Evolutionary conservation across 306 rosid genomes (phyloP), one percentile per base, ranked within the genome.

Genomic region (Rosa rugosa): DNA sequence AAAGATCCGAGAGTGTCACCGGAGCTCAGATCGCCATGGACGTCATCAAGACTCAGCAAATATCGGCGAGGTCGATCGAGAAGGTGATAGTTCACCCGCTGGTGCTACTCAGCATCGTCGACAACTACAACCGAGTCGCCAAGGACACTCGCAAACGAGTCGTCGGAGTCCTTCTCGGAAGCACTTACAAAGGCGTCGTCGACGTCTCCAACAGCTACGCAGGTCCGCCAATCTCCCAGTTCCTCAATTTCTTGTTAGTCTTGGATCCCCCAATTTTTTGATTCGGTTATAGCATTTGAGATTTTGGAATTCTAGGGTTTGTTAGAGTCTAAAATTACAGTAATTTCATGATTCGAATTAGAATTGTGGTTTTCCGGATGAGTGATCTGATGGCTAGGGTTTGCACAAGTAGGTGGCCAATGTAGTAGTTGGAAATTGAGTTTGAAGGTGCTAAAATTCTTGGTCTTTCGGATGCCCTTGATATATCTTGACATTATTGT

Each of bases 161-260:
- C 54, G 93, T 92, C 46, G 96, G 98, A 17, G 96, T 94, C 16
- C 80, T 94, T 42, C 97, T 94, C 54, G 97, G 97, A 41, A 85
- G 91, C 77, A 69, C 97, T 27, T 88, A 86, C 84, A 90, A 81
- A 76, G 97, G 98, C 85, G 89, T 90, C 71, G 98, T 92, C 36
- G 98, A 94, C 18, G 94, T 94, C 79, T 77, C 93, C 88, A 94
- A 90, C 76, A 88, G 96, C 83, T 94, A 94, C 80, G 98, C 98
- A 13, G 98, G 97, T 94, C 73, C 49, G 10, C 4, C 60, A 2
- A 46, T 59, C 71, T 65, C 23, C n/a, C n/a, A 10, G 0, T 34
- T 11, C 69, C 22, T 14, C 25, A 45, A 9, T 8, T 8, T 5
- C 20, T 74, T 13, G 10, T 54, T 54, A 11, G 51, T 20, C 3